Evolutionary conservation across 2,329 filamentous ascomycete genomes (phyloP), one percentile per base, ranked within the genome.

Genomic region (Didymella sp.): DNA sequence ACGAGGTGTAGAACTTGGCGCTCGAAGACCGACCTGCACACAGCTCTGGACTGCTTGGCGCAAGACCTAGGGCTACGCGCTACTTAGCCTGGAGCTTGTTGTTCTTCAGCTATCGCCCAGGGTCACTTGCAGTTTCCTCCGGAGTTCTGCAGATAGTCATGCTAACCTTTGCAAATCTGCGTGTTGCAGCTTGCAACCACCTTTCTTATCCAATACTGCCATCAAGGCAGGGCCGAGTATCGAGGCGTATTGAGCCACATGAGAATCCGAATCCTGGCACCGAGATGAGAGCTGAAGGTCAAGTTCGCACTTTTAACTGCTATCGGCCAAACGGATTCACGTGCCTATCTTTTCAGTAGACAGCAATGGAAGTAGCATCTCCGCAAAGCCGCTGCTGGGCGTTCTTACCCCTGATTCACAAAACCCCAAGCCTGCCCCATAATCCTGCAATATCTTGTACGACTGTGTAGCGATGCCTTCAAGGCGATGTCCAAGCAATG

Each of bases 41-140:
- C 21, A 28, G 54, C 37, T 44, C 38, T 40, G 54, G 48, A 48
- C 15, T 52, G 33, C 54, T 41, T 45, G 43, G 44, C 43, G 30
- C 35, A 9, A 17, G 19, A 33, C 24, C 30, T 51, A 22, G 22
- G 48, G 15, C 38, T 22, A 24, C 27, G 9, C 22, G 24, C 24
- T 28, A 15, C 31, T 51, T 51, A 33, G 53, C 42, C 22, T 47
- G 19, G 41, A 43, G 42, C 48, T 42, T 35, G 12, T 31, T 30
- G 37, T 37, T 28, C 27, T 22, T 12, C 46, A 48, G 48, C 48
- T 47, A 8, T 43, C 19, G 35, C 37, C 38, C 35, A 17, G 11
- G 27, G 24, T 38, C 48, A 24, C 37, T 22, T 43, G 30, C 21
- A 33, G 22, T 8, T 13, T 47, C 17, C 30, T 31, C 45, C 4